Base-by-base conservation (phyloP, 305 asterid species). In the Solanum hybrid region DNA sequence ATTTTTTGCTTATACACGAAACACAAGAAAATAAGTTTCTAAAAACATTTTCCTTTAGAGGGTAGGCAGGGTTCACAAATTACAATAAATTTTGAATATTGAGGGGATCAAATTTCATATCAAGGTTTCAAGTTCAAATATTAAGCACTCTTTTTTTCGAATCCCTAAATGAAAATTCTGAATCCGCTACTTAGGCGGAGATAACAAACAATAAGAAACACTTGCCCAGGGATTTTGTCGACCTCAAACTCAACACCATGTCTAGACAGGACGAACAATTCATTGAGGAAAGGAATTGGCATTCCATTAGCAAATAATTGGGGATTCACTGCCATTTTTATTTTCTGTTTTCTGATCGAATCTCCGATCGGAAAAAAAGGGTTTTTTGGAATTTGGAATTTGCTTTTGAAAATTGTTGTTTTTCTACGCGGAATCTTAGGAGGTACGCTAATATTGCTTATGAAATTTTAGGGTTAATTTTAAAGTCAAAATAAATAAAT, bases 281-380 rank as follows among this genome's bases (percentile, higher is more conserved):
- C 99, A 91, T 94, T 93, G 87, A 95, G 91, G 92, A 97, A 97
- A 29, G 99, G 98, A 36, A 97, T 98, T 24, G 99, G 99, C 98
- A 96, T 93, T 77, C 98, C 98, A 79, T 96, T 96, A 5, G 98
- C 95, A 89, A 95, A 95, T 73, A 96, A 91, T 80, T 97, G 98
- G 20, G 99, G 99, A 93, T 97, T 97, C 91, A 97, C 85, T 85
- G 99, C 97, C 99, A 96, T 97, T 32, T 73, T 16, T 71, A 12
- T 71, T 71, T 26, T 71, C 2, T 0, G 22, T 75, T 75, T 69
- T 69, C 76, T 69, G 76, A 69, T 24, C 73, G 73, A 31, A 31
- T 31, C 32, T 31, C 32, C 32, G 32, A 60, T 22, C 31, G 31
- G 1, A n/a, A n/a, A 4, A 24, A 22, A 17, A 17, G 6, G 13